Conservation (phyloP, 2,329 filamentous ascomycete genomes). For the Aureobasidium subglaciale region DNA sequence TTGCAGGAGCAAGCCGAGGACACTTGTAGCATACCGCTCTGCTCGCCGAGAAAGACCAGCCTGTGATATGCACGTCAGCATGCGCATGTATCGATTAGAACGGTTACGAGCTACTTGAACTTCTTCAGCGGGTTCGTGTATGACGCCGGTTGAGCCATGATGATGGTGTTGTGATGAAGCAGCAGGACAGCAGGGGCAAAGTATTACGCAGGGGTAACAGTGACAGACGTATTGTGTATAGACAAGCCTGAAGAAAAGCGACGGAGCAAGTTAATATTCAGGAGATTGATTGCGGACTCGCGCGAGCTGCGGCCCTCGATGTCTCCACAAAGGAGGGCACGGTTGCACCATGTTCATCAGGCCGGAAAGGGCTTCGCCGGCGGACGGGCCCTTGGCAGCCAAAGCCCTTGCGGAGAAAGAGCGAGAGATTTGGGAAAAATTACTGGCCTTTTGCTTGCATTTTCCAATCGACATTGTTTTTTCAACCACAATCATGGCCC, state of each 20-base stretch:
- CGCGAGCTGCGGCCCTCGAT: slow-evolving; percentile 8
- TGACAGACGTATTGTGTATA: background rate
- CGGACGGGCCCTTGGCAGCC: background rate
- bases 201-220: background rate
- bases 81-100: background rate
- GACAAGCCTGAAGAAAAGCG: background rate
- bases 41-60: slow-evolving; percentile 94
- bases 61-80: slow-evolving; percentile 39
- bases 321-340: slow-evolving; percentile 1
- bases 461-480: background rate
- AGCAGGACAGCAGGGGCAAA: background rate
- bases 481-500: background rate
- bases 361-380: slow-evolving; percentile 9
- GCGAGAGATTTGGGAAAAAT: slow-evolving; percentile 1
- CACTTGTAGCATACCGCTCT: slow-evolving; percentile 69
- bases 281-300: slow-evolving; percentile 10
- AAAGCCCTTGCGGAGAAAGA: slow-evolving; percentile 6
- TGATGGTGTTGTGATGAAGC: slow-evolving; percentile 25
- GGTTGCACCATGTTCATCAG: background rate
- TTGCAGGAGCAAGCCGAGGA: background rate
- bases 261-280: background rate
- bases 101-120: slow-evolving; percentile 68
- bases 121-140: slow-evolving; percentile 99
- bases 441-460: background rate
- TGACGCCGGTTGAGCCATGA: slow-evolving; percentile 63